Percentiles rank a stretch among this genome's conserved stretches.
Conservation (phyloP, 768 basidiomycete genomes). For the Trametes sanguinea region DNA sequence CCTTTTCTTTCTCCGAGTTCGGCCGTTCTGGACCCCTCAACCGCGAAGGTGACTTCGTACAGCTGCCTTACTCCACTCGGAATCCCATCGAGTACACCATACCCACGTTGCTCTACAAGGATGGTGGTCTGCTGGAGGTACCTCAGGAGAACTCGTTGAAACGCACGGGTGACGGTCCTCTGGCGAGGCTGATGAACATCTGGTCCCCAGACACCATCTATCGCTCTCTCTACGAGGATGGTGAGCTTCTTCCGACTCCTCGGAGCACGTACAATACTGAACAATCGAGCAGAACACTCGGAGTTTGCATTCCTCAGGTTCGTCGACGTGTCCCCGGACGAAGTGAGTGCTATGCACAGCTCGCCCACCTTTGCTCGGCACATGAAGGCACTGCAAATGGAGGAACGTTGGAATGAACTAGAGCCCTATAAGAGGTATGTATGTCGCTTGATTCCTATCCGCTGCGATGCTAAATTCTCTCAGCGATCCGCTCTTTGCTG, state of each 20-base stretch:
- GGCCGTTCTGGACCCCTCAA: constrained; percentile 79
- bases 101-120: constrained; percentile 75
- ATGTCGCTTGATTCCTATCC: neutral
- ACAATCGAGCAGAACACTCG: constrained; percentile 37
- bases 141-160: constrained; percentile 55
- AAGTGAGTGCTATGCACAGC: constrained; percentile 61
- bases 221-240: constrained; percentile 63
- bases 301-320: constrained; percentile 83
- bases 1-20: constrained; percentile 86
- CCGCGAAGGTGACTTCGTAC: constrained; percentile 85
- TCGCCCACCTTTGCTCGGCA: constrained; percentile 61
- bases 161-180: constrained; percentile 50
- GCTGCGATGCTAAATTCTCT: neutral
- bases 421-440: constrained; percentile 49
- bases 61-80: constrained; percentile 80
- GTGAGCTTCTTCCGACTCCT: constrained; percentile 39
- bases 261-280: neutral
- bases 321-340: constrained; percentile 60
- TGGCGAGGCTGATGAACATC: constrained; percentile 79
- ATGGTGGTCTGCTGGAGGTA: constrained; percentile 70
- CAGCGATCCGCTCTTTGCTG: constrained; percentile 60
- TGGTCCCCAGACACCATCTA: constrained; percentile 87
- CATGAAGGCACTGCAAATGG: constrained; percentile 50
- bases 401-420: constrained; percentile 42
- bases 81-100: constrained; percentile 83